Evolutionary conservation across 2,329 filamentous ascomycete genomes (phyloP).

Genomic region (Atkinsonella hypoxylon): DNA sequence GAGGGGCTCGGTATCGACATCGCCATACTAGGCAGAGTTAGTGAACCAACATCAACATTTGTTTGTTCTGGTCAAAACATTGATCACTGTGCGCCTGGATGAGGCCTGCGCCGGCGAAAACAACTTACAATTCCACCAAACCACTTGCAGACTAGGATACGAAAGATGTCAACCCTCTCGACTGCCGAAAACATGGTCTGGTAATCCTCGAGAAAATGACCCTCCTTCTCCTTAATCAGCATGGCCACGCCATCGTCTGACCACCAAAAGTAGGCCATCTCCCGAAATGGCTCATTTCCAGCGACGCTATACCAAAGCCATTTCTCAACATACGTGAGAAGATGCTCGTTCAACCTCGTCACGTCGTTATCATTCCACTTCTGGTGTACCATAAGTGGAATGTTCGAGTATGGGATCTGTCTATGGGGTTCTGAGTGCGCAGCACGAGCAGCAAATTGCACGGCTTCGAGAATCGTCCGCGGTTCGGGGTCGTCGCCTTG

Average conservation of each 20-base stretch:
- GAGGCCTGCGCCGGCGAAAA: too few relatives aligned
- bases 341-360: conserved; percentile 9
- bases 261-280: conserved; percentile 17
- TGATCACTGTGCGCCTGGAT: too few relatives aligned
- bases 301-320: conserved; percentile 11
- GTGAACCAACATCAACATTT: too few relatives aligned
- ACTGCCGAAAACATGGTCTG: conserved; percentile 10
- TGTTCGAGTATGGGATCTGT: conserved; percentile 12
- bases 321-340: conserved; percentile 12
- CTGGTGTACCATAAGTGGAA: conserved; percentile 15
- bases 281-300: conserved; percentile 1
- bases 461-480: conserved; percentile 12
- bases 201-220: conserved; percentile 9
- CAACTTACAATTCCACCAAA: conserved; percentile 15
- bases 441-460: conserved; percentile 9
- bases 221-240: conserved; percentile 11
- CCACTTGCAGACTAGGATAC: conserved; percentile 12
- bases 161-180: conserved; percentile 14
- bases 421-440: conserved; percentile 7
- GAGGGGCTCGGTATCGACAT: conserved; percentile 15
- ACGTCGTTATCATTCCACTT: conserved; percentile 11
- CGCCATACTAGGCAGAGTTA: conserved; percentile 10
- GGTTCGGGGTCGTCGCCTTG: conserved; percentile 7
- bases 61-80: too few relatives aligned
- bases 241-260: conserved; percentile 10